Conservation (phyloP, 2,329 filamentous ascomycete genomes). For the Penicillium polonicum region DNA sequence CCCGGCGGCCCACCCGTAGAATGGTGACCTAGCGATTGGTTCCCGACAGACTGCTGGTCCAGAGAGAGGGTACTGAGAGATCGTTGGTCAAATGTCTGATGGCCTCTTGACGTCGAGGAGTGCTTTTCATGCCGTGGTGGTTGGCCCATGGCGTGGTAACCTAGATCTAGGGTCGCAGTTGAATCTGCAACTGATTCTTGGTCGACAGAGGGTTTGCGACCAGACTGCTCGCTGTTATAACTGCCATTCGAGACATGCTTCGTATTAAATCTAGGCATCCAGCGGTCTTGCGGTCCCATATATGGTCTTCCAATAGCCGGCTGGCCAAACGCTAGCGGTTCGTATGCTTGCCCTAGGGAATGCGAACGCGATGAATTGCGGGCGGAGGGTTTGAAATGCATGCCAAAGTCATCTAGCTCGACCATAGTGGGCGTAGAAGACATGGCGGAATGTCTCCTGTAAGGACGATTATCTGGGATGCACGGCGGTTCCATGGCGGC, state of each 20-base stretch:
- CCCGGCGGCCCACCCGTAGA: not conserved
- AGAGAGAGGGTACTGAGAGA: not conserved
- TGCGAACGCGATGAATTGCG: not conserved
- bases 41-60: not conserved
- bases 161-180: not conserved
- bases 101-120: not conserved
- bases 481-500: conserved; percentile 18
- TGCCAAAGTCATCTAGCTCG: conserved; percentile 5
- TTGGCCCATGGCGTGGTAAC: not conserved
- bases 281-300: not conserved
- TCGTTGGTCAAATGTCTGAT: not conserved
- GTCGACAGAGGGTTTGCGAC: not conserved
- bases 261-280: not conserved
- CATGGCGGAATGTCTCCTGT: conserved; percentile 8
- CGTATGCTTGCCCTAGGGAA: not conserved
- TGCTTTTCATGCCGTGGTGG: not conserved
- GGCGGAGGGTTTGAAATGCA: not conserved
- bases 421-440: conserved; percentile 16
- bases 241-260: not conserved
- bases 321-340: not conserved
- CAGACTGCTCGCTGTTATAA: not conserved
- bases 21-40: conserved; percentile 1
- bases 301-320: conserved; percentile 4
- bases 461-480: conserved; percentile 20
- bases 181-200: conserved; percentile 1